Evolutionary conservation across 1,284 basidiomycete genomes (phyloP).

Genomic region (Athelia psychrophila): DNA sequence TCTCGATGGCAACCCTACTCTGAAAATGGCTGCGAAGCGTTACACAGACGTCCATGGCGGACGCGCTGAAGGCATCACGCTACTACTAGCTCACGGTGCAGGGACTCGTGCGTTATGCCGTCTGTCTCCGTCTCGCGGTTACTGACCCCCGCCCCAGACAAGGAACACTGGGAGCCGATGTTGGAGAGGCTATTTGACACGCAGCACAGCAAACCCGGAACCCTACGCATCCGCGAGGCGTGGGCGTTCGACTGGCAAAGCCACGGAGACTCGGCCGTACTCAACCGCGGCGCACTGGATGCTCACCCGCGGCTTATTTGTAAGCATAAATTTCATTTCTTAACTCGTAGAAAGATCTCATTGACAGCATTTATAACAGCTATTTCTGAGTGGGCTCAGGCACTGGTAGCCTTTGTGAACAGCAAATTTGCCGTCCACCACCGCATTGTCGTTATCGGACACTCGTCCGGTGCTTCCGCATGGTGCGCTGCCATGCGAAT

Average conservation of each 20-base stretch:
- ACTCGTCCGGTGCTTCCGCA: conserved; percentile 19
- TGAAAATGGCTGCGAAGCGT: conserved; percentile 10
- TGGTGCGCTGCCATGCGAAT: conserved; percentile 11
- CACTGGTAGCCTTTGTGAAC: conserved; percentile 11
- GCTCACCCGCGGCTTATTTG: conserved; percentile 10
- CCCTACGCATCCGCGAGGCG: conserved; percentile 21
- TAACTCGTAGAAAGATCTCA: neutral
- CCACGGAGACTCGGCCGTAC: conserved; percentile 21
- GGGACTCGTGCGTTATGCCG: conserved; percentile 6
- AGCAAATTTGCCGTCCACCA: conserved; percentile 10
- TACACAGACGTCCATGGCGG: conserved; percentile 1
- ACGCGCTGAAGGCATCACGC: neutral
- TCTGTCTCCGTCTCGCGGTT: neutral
- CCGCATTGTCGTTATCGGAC: conserved; percentile 19
- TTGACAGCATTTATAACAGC: conserved; percentile 6
- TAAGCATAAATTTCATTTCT: conserved; percentile 6
- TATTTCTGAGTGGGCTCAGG: conserved; percentile 14
- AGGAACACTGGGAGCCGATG: conserved; percentile 26
- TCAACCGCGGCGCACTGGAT: conserved; percentile 16
- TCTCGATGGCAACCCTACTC: conserved; percentile 1
- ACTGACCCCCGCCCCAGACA: conserved; percentile 11
- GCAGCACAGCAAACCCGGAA: neutral
- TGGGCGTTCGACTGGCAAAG: conserved; percentile 28
- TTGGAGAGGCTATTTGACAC: conserved; percentile 15
- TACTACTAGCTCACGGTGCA: conserved; percentile 6